Conservation (phyloP, 495 filamentous ascomycete genomes). For the Tuber magnatum region DNA sequence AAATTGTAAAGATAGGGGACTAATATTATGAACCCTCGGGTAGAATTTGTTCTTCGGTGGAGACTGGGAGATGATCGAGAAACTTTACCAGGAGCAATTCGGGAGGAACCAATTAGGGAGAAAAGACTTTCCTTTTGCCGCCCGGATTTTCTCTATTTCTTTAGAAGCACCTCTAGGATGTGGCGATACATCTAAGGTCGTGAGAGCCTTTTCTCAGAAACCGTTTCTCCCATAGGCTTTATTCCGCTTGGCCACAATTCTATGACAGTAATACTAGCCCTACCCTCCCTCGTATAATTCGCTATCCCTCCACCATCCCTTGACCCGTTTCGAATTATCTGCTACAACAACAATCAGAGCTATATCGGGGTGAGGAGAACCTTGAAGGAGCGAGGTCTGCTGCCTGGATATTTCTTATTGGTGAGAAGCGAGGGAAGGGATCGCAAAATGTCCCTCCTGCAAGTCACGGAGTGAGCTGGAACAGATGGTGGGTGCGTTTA, state of each 20-base stretch:
- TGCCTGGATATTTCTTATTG: neutral
- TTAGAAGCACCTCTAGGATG: neutral
- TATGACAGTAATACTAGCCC: neutral
- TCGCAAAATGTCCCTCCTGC: neutral
- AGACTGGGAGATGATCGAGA: neutral
- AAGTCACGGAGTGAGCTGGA: neutral
- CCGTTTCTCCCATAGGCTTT: neutral
- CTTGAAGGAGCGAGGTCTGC: neutral
- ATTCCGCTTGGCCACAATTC: neutral
- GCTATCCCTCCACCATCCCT: neutral
- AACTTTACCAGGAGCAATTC: neutral
- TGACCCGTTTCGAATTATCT: neutral
- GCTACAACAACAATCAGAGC: neutral
- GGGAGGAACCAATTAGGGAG: neutral
- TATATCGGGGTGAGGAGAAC: neutral
- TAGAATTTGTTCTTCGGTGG: neutral
- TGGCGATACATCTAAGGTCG: neutral
- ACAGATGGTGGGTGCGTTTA: neutral
- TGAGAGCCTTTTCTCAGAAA: neutral
- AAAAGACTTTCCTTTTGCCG: neutral
- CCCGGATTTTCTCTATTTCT: neutral
- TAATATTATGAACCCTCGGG: neutral
- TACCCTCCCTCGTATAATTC: neutral
- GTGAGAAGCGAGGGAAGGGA: neutral
- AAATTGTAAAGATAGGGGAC: neutral